phyloP scores from a whole-genome alignment of 2,329 filamentous ascomycete species.

The Capronia epimyces region DNA sequence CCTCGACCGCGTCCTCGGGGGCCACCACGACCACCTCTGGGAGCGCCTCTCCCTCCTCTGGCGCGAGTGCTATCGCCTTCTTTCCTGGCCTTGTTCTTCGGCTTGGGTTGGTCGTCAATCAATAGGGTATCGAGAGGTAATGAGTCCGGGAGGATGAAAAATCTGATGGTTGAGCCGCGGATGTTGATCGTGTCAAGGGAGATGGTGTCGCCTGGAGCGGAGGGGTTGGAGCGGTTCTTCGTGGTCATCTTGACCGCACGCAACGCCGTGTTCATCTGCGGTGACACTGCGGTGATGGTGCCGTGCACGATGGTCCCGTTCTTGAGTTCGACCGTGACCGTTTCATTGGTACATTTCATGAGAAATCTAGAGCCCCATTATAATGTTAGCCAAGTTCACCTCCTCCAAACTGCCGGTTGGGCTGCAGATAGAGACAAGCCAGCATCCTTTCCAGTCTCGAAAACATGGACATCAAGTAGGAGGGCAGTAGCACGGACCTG shows the following conservation, averaged over 20 bases:
- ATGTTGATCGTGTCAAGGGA: slow-evolving; percentile 93
- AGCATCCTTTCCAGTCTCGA: too few relatives aligned
- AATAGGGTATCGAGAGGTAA: slow-evolving; percentile 90
- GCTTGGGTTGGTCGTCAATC: slow-evolving; percentile 94
- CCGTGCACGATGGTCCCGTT: slow-evolving; percentile 97
- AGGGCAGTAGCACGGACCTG: slow-evolving; percentile 57
- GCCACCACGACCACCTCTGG: slow-evolving; percentile 48
- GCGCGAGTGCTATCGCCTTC: slow-evolving; percentile 47
- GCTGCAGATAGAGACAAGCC: not conserved
- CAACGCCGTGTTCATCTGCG: slow-evolving; percentile 97
- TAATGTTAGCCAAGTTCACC: not conserved
- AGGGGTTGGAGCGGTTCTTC: slow-evolving; percentile 57
- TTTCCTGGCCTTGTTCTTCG: slow-evolving; percentile 99
- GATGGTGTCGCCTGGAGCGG: slow-evolving; percentile 57
- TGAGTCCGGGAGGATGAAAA: slow-evolving; percentile 93
- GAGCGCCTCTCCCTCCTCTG: slow-evolving; percentile 38
- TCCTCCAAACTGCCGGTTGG: not conserved
- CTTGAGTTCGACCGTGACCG: slow-evolving; percentile 96
- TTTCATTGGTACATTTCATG: slow-evolving; percentile 99
- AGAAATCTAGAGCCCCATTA: slow-evolving; percentile 65
- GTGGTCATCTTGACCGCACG: slow-evolving; percentile 95
- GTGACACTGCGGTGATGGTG: slow-evolving; percentile 92
- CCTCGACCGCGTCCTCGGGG: slow-evolving; percentile 52
- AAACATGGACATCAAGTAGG: not conserved
- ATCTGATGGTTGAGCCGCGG: slow-evolving; percentile 90